Evolutionary conservation across 2,329 filamentous ascomycete species (phyloP).

Genomic region (Paracoccidioides brasiliensis): DNA sequence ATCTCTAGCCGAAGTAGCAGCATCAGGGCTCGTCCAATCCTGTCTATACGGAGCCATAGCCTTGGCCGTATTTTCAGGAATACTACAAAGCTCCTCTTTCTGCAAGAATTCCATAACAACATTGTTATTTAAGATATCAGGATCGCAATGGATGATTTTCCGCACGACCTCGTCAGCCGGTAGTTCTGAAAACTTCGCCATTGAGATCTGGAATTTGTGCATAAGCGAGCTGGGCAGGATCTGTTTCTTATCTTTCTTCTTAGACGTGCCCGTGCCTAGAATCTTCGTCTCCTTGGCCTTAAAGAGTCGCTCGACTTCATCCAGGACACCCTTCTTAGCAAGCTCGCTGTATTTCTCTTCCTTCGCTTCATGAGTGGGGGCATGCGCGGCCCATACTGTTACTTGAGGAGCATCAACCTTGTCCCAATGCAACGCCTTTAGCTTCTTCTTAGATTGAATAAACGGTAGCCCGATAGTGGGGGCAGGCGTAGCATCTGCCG

Average conservation of each 20-base stretch:
- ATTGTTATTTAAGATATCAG: slow-evolving; percentile 70
- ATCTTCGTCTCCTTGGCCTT: slow-evolving; percentile 93
- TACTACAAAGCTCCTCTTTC: slow-evolving; percentile 81
- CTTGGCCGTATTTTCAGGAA: slow-evolving; percentile 82
- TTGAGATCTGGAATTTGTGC: slow-evolving; percentile 81
- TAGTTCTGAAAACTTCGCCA: slow-evolving; percentile 82
- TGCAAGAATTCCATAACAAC: slow-evolving; percentile 96
- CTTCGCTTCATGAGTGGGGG: slow-evolving; percentile 72
- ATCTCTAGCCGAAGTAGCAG: slow-evolving; percentile 63
- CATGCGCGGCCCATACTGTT: slow-evolving; percentile 83
- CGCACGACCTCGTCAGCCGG: slow-evolving; percentile 74
- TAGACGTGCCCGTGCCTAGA: slow-evolving; percentile 50
- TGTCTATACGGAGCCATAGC: slow-evolving; percentile 90
- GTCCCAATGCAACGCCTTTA: slow-evolving; percentile 98
- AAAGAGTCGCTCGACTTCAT: slow-evolving; percentile 95
- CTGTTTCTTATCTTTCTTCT: slow-evolving; percentile 94
- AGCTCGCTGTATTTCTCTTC: slow-evolving; percentile 95
- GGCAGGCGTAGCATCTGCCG: slow-evolving; percentile 40
- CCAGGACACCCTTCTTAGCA: slow-evolving; percentile 84
- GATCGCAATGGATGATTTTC: slow-evolving; percentile 93
- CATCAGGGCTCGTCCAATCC: slow-evolving; percentile 87
- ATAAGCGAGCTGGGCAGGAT: slow-evolving; percentile 84
- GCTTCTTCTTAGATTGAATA: slow-evolving; percentile 92
- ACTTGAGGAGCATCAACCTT: slow-evolving; percentile 88
- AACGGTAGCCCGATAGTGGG: slow-evolving; percentile 58